A percentile compares a stretch with the other conserved stretches of the same genome.
Evolutionary conservation across 148 eudicot genomes (phyloP).

Genomic region (Heliosperma pusillum): DNA sequence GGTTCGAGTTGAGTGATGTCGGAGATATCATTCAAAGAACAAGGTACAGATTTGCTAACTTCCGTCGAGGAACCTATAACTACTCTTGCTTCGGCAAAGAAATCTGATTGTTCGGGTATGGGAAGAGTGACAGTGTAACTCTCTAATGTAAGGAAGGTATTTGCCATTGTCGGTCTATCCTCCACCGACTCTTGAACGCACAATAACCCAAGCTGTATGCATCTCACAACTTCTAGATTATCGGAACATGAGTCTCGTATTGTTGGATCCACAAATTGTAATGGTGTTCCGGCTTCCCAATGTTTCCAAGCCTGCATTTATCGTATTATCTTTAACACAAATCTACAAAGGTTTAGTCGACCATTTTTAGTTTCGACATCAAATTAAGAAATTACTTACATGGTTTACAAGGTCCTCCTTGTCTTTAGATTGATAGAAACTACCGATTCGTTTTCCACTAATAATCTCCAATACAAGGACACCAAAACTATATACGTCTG

Average conservation of each 20-base stretch:
- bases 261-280: conserved; percentile 28
- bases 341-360: no score
- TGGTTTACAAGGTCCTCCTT: conserved; percentile 26
- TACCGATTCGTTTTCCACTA: conserved; percentile 25
- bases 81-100: no score
- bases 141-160: conserved; percentile 30
- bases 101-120: conserved; percentile 34
- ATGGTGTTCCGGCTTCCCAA: conserved; percentile 15
- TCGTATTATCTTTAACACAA: no score
- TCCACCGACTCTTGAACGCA: conserved; percentile 45
- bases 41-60: no score
- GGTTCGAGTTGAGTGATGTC: no score
- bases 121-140: conserved; percentile 29
- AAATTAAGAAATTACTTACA: conserved; percentile 16
- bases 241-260: conserved; percentile 22
- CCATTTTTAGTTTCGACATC: not conserved
- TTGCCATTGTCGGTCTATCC: conserved; percentile 46
- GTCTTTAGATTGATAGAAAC: not conserved
- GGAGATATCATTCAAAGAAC: no score
- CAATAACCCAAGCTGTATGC: conserved; percentile 43
- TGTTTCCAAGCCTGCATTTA: conserved; percentile 22
- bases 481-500: conserved; percentile 27
- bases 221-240: conserved; percentile 30
- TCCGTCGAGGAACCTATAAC: no score
- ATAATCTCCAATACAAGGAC: conserved; percentile 31